Conservation (phyloP, 306 rosid genomes). For the Chamaecrista fasciculata region DNA sequence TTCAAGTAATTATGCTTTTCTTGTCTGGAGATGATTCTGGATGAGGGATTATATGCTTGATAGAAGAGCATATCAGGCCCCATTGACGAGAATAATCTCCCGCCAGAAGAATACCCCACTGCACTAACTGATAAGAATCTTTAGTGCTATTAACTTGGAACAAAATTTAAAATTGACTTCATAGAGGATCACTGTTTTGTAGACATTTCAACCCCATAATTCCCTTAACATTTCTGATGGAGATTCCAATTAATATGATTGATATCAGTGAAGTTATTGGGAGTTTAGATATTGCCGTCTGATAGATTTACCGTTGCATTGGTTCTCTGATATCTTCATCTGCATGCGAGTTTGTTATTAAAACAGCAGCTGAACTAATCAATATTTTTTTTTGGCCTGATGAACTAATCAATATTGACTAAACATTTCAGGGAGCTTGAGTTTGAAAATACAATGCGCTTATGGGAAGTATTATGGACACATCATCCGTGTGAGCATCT, state of each 20-base stretch:
- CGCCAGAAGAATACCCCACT: background rate
- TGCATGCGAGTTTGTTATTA: background rate
- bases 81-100: background rate
- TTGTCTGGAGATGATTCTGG: slow-evolving; percentile 1
- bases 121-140: background rate
- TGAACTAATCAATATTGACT: slow-evolving; percentile 13
- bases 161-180: background rate
- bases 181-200: background rate
- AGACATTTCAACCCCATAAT: background rate
- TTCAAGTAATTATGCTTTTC: background rate
- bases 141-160: background rate
- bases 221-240: background rate
- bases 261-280: slow-evolving; percentile 9
- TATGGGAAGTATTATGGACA: slow-evolving; percentile 98
- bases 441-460: slow-evolving; percentile 67
- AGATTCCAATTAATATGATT: background rate
- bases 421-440: slow-evolving; percentile 72
- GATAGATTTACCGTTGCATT: slow-evolving; percentile 12
- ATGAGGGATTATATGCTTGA: background rate
- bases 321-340: slow-evolving; percentile 5
- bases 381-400: too few relatives aligned
- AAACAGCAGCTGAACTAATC: background rate
- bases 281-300: slow-evolving; percentile 16
- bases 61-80: background rate
- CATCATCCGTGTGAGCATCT: slow-evolving; percentile 87